phyloP scores from a whole-genome alignment of 2,329 filamentous ascomycete genomes.

The Dothidotthia symphoricarpi region DNA sequence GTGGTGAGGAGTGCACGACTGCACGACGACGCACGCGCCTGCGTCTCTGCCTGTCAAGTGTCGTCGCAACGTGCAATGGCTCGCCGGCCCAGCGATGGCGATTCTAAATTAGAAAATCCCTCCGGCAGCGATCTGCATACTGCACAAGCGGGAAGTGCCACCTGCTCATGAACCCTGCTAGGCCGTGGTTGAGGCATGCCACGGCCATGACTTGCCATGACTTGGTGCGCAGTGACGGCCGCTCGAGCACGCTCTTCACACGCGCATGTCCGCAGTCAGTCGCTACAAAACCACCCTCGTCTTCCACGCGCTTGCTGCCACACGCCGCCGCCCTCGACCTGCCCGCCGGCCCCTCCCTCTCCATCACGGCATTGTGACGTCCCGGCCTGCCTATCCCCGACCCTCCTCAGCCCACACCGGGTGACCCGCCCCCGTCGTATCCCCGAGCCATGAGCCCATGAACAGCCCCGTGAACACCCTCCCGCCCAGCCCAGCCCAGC shows the following conservation, averaged over 20 bases:
- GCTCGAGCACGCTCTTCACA: conserved; percentile 13
- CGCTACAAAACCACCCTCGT: conserved; percentile 12
- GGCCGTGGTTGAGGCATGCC: conserved; percentile 19
- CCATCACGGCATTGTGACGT: conserved; percentile 24
- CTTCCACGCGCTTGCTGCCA: conserved; percentile 4
- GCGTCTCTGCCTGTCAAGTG: too few species aligned
- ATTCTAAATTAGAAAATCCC: conserved; percentile 24
- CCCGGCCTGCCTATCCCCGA: conserved; percentile 8
- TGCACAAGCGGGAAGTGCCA: conserved; percentile 24
- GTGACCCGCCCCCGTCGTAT: too few species aligned
- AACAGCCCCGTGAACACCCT: conserved; percentile 1
- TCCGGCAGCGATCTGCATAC: conserved; percentile 23
- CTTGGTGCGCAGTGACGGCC: conserved; percentile 7
- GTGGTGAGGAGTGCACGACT: too few species aligned
- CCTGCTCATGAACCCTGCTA: conserved; percentile 29
- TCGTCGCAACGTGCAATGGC: too few species aligned
- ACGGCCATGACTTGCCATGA: not conserved
- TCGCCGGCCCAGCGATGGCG: too few species aligned
- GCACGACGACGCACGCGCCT: too few species aligned
- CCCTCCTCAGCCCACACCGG: conserved; percentile 12
- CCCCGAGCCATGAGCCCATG: conserved; percentile 23
- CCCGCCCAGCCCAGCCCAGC: conserved; percentile 1
- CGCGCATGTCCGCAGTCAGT: conserved; percentile 17
- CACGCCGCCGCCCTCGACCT: conserved; percentile 5
- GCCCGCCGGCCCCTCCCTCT: conserved; percentile 15